Conservation (phyloP, 2,329 filamentous ascomycete species). For the Domatiomyces catenatus region DNA sequence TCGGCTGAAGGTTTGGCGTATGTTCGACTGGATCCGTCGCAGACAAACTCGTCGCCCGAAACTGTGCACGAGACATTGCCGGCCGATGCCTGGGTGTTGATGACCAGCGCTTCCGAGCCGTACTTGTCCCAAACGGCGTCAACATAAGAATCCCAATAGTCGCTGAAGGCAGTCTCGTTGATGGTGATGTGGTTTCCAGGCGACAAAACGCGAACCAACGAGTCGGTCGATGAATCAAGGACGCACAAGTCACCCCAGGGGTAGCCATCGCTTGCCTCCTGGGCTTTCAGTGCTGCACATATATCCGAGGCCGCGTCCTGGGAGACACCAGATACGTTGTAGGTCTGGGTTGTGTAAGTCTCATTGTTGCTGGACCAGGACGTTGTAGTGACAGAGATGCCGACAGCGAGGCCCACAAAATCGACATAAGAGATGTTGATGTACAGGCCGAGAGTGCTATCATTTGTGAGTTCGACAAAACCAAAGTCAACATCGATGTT, state of each 20-base stretch:
- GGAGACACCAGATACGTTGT: slow-evolving; percentile 37
- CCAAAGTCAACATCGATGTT: slow-evolving; percentile 34
- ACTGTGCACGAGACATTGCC: slow-evolving; percentile 35
- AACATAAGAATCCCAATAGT: slow-evolving; percentile 38
- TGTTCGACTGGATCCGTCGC: slow-evolving; percentile 28
- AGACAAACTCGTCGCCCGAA: slow-evolving; percentile 23
- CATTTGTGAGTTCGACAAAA: slow-evolving; percentile 37
- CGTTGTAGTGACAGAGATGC: slow-evolving; percentile 37
- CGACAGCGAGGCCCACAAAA: slow-evolving; percentile 37
- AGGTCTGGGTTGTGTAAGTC: slow-evolving; percentile 14
- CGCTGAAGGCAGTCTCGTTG: slow-evolving; percentile 31
- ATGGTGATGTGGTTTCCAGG: slow-evolving; percentile 37
- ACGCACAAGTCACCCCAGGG: slow-evolving; percentile 41
- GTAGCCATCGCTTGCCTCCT: slow-evolving; percentile 33
- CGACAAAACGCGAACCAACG: neutral
- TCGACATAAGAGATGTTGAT: slow-evolving; percentile 40
- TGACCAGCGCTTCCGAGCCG: slow-evolving; percentile 27
- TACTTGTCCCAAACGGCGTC: slow-evolving; percentile 40
- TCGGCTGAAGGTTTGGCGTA: slow-evolving; percentile 26
- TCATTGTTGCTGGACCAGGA: slow-evolving; percentile 20
- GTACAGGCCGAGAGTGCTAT: slow-evolving; percentile 24
- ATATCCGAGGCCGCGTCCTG: slow-evolving; percentile 33
- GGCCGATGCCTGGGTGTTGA: slow-evolving; percentile 42
- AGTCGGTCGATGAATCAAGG: neutral
- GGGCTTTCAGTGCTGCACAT: slow-evolving; percentile 30